Evolutionary conservation across 371 early-diverging fungal species (phyloP), one percentile per base, ranked within the genome.

Genomic region (Globomyces sp.): DNA sequence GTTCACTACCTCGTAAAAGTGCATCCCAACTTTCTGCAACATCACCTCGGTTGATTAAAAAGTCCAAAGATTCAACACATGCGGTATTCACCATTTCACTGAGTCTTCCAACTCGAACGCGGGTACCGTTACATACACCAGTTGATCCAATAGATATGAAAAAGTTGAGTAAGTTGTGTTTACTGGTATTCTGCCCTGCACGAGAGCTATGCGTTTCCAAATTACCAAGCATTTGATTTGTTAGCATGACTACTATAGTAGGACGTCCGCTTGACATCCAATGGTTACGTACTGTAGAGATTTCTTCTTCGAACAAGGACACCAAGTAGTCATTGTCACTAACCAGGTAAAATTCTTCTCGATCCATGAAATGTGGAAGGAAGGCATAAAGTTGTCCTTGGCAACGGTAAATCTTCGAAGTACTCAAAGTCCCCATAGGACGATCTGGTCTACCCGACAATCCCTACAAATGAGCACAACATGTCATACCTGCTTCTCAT

Each of bases 361-460:
- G 85, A 74, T 94, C 92, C 90, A 93, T 89, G 66, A 94, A 94
- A 63, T 91, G 87, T 10, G 93, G 94, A 0, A 90, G 86, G 68
- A 94, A 94, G 0, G 90, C 87, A 67, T 92, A 93, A 10, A 93
- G 74, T 3, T 86, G 85, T 0, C 94, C 94, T 64, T 90, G 87
- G 41, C 91, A 88, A 36, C 90, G 85, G 74, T 92, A 94, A 6
- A 94, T 68, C 62, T 90, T 88, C 49, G 87, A 88, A 2, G 94
- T 93, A 61, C 89, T 83, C 48, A 94, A 74, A 0, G 90, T 87
- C 51, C 94, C 83, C 24, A 85, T 74, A 9, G 85, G 86, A 58
- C 91, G 82, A 61, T 85, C 83, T 8, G 92, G 92, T 60, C 94
- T 75, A 40, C 94, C 94, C 5, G 87, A 82, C 11, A 94, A 70